Conservation (phyloP, 1,284 basidiomycete species). For the Microbotryum saponariae region DNA sequence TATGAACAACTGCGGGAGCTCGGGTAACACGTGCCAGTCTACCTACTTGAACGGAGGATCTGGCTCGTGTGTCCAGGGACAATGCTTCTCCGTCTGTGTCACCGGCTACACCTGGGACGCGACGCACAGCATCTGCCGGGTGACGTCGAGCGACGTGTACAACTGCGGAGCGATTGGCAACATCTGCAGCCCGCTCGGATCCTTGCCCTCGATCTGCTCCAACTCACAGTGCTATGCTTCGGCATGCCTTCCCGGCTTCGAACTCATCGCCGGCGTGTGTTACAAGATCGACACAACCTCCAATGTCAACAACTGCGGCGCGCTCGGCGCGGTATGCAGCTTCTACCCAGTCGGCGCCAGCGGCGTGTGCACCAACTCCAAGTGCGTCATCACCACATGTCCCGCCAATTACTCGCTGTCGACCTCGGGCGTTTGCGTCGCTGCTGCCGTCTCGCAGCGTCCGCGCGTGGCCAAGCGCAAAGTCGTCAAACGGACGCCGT, state of each 20-base stretch:
- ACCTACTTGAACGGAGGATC: neutral
- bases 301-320: constrained; percentile 14
- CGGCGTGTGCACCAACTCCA: neutral
- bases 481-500: constrained; percentile 13
- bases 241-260: neutral
- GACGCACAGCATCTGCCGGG: neutral
- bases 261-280: neutral
- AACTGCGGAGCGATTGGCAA: constrained; percentile 7
- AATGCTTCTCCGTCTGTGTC: neutral
- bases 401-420: neutral
- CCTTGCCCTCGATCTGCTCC: neutral
- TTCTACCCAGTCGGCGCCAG: constrained; percentile 1
- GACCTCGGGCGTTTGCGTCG: constrained; percentile 37
- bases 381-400: neutral
- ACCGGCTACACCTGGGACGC: neutral
- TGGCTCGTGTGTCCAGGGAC: neutral
- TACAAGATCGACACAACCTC: constrained; percentile 3
- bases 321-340: neutral
- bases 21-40: neutral
- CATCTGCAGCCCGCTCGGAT: neutral
- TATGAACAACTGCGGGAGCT: neutral
- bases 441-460: constrained; percentile 39
- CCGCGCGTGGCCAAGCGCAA: constrained; percentile 36
- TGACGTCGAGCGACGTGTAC: constrained; percentile 4
- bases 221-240: neutral